A percentile compares a stretch with the other conserved stretches of the same genome.
Conservation (phyloP, 2,329 filamentous ascomycete genomes). For the Pseudogymnoascus sp. region DNA sequence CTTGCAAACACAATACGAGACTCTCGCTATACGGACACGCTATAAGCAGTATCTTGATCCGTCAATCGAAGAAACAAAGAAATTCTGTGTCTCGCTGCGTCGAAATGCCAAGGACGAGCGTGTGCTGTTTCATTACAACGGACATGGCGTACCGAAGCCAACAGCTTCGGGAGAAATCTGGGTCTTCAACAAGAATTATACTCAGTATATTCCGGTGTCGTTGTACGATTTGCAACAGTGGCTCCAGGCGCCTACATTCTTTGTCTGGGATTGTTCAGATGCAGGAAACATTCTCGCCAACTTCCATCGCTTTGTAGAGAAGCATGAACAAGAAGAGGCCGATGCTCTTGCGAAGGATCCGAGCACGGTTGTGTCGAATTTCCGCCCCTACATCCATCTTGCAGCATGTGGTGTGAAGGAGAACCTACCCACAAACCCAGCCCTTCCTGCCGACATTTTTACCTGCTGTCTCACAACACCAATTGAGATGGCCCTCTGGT, state of each 20-base stretch:
- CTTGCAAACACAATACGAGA: constrained; percentile 94
- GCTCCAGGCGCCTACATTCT: constrained; percentile 91
- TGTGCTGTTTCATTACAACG: constrained; percentile 97
- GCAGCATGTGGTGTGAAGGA: constrained; percentile 88
- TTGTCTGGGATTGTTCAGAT: constrained; percentile 96
- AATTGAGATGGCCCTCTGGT: constrained; percentile 94
- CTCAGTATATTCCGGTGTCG: constrained; percentile 95
- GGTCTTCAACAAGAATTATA: constrained; percentile 99
- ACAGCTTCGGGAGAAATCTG: constrained; percentile 95
- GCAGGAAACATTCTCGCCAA: constrained; percentile 93
- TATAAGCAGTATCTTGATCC: constrained; percentile 97
- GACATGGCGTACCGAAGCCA: constrained; percentile 92
- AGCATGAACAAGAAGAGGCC: constrained; percentile 83
- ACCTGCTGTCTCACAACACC: constrained; percentile 93
- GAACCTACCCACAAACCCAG: constrained; percentile 88
- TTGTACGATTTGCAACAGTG: constrained; percentile 92
- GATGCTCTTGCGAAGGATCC: constrained; percentile 72
- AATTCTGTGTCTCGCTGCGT: constrained; percentile 84
- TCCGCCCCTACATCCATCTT: constrained; percentile 71
- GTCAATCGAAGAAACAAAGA: constrained; percentile 94
- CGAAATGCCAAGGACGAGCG: constrained; percentile 93
- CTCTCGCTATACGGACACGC: constrained; percentile 85
- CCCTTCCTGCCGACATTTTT: constrained; percentile 89
- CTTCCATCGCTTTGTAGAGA: constrained; percentile 89
- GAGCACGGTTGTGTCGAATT: constrained; percentile 71